Evolutionary conservation across 1,284 basidiomycete species (phyloP), one percentile per base, ranked within the genome.

Genomic region (Fomitopsis palustris): DNA sequence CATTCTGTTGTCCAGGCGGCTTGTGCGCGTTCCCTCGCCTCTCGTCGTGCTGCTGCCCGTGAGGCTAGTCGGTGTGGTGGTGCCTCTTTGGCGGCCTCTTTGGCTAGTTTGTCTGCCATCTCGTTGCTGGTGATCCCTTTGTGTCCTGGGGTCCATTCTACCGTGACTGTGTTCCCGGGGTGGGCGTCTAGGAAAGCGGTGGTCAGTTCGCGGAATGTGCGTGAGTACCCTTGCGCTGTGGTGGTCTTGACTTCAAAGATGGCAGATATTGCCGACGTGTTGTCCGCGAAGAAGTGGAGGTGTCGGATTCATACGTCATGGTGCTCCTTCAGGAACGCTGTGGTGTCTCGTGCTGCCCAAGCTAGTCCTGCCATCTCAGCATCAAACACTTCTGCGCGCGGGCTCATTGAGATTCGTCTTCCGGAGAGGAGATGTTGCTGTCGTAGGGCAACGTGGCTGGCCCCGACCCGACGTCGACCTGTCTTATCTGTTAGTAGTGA

Each of bases 101-200:
- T 73, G 14, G 71, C 72, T 0, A 73, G 65, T 41, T 64, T 33
- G 59, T 74, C 72, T 16, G 70, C 72, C 1, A 63, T 39, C 38
- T 73, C 66, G 53, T 74, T 72, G 5, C 71, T 71, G 35, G 7
- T 8, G 25, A 74, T 67, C 10, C 61, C 67, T 12, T 49, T 53
- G 59, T 74, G 73, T 31, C 70, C 64, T 9, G 68, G 68, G 0
- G 63, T 63, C 70, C 71, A 74, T 14, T 19, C 54, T 9, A 55
- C 29, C n/a, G 41, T 42, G n/a, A 55, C 54, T 19, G 41, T 55
- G 42, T 47, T 31, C 23, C 23, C 29, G 6, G 54, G 25, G 41
- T 47, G 12, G 5, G 54, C 54, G 19, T 55, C 54, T n/a, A 55
- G 54, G 29, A 43, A 43, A 6, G 16, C 10, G 1, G 27, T 43